Evolutionary conservation across 1,139 yeast species (phyloP).

Genomic region (Kodamaea sp.): DNA sequence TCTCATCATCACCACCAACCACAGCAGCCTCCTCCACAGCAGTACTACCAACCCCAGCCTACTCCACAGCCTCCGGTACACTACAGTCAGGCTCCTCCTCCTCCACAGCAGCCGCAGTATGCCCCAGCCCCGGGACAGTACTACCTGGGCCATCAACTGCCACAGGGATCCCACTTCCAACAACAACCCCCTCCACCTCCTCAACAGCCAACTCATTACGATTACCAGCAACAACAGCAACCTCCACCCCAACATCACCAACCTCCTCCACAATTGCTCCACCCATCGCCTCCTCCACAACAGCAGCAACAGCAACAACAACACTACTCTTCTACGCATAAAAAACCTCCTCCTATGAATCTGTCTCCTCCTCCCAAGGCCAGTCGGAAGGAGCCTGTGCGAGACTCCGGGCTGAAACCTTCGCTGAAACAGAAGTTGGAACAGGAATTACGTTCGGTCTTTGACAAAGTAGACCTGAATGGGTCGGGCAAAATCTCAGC

Average conservation of each 20-base stretch:
- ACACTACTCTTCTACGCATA: slow-evolving; percentile 9
- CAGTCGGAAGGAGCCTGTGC: slow-evolving; percentile 3
- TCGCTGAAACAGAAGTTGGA: slow-evolving; percentile 43
- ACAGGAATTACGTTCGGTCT: slow-evolving; percentile 52
- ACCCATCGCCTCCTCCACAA: slow-evolving; percentile 4
- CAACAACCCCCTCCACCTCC: slow-evolving; percentile 12
- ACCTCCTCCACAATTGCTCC: neutral
- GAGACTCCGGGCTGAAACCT: slow-evolving; percentile 13
- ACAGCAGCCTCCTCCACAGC: slow-evolving; percentile 10
- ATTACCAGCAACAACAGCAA: slow-evolving; percentile 12
- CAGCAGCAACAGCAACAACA: slow-evolving; percentile 2
- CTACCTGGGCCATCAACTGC: slow-evolving; percentile 12
- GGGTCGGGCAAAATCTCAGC: slow-evolving; percentile 60
- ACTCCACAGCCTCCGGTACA: slow-evolving; percentile 16
- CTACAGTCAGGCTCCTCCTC: slow-evolving; percentile 5
- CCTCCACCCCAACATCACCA: slow-evolving; percentile 8
- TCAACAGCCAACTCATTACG: too few relatives aligned
- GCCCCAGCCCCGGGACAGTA: slow-evolving; percentile 20
- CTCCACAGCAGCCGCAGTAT: slow-evolving; percentile 14
- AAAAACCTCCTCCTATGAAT: slow-evolving; percentile 16
- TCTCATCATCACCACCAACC: slow-evolving; percentile 9
- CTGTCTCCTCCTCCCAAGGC: slow-evolving; percentile 6
- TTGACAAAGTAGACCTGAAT: slow-evolving; percentile 56
- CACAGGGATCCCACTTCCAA: slow-evolving; percentile 11
- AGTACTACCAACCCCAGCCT: slow-evolving; percentile 16